A percentile compares a stretch with the other conserved stretches of the same genome.
phyloP scores from a whole-genome alignment of 176 grass and related monocot genomes.

The Bothriochloa decipiens region DNA sequence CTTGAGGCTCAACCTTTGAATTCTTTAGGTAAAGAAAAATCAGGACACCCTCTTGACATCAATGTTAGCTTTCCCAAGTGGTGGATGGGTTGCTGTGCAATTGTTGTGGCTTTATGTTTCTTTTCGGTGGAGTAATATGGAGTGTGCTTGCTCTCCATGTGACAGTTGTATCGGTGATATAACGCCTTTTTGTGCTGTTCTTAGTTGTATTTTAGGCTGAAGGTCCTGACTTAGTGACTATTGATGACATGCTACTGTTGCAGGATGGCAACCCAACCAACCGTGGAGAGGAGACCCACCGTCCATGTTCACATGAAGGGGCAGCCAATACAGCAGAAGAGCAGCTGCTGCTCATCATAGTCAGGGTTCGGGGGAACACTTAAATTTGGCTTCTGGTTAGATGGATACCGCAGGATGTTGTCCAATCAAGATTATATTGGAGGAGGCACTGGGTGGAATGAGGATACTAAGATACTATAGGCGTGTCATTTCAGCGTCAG shows the following conservation, averaged over 20 bases:
- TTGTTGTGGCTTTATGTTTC: not conserved
- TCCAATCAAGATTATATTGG: not conserved
- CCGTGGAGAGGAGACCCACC: conserved; percentile 56
- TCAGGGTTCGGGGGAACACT: not conserved
- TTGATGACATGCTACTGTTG: conserved; percentile 22
- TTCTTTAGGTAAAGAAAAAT: not conserved
- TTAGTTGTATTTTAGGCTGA: not conserved
- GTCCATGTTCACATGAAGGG: conserved; percentile 75
- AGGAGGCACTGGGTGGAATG: not conserved
- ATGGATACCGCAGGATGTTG: conserved; percentile 9
- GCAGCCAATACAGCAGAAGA: conserved; percentile 75
- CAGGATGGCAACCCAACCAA: conserved; percentile 75
- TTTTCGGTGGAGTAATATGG: conserved; percentile 21
- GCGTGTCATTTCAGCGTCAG: conserved; percentile 10
- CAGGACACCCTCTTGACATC: not conserved
- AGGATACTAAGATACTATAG: not conserved
- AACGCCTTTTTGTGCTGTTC: not conserved
- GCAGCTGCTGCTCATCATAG: conserved; percentile 77
- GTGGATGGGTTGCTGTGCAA: not conserved
- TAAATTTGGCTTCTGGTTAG: not conserved
- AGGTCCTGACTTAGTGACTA: conserved; percentile 2
- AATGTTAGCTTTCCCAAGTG: not conserved
- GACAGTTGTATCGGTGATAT: not conserved
- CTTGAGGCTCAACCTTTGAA: not conserved
- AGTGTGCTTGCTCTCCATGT: not conserved